These are phyloP conservation scores for Trifolium subterraneum DNA, from an alignment of 306 rosid species.

Conservation along the genomic window DNA sequence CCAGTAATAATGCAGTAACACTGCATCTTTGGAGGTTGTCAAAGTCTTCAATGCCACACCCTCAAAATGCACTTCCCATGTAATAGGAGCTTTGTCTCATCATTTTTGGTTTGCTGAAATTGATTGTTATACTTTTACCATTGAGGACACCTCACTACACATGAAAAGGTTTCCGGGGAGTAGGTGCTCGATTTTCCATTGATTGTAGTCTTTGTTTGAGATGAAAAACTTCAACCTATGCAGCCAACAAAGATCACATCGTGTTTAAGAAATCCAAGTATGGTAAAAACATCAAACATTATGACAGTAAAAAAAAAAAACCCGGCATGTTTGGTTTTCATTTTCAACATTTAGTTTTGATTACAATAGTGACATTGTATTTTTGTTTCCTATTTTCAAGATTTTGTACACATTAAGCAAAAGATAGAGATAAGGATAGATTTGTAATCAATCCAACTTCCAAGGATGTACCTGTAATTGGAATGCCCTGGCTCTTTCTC, in stretches of 20 bases:
- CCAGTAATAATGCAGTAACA: background rate
- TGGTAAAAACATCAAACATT: background rate
- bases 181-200: conserved; percentile 86
- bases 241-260: conserved; percentile 22
- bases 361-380: no score
- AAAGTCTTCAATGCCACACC: conserved; percentile 5
- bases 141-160: conserved; percentile 36
- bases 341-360: no score
- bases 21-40: conserved; percentile 1
- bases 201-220: conserved; percentile 93
- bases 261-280: background rate
- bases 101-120: conserved; percentile 23
- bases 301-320: no score
- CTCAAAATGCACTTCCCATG: conserved; percentile 15
- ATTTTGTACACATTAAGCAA: background rate
- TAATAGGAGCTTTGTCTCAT: background rate
- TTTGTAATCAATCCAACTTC: background rate
- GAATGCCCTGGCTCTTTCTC: conserved; percentile 93
- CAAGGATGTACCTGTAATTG: conserved; percentile 76
- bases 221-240: conserved; percentile 91
- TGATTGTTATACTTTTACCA: conserved; percentile 3
- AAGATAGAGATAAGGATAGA: background rate
- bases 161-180: conserved; percentile 85
- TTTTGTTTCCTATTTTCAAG: background rate
- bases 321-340: no score